A percentile compares a stretch with the other conserved stretches of the same genome.
These are phyloP conservation scores for Mucor irregularis DNA, from an alignment of 371 early-diverging fungal species.

Conservation along the genomic window DNA sequence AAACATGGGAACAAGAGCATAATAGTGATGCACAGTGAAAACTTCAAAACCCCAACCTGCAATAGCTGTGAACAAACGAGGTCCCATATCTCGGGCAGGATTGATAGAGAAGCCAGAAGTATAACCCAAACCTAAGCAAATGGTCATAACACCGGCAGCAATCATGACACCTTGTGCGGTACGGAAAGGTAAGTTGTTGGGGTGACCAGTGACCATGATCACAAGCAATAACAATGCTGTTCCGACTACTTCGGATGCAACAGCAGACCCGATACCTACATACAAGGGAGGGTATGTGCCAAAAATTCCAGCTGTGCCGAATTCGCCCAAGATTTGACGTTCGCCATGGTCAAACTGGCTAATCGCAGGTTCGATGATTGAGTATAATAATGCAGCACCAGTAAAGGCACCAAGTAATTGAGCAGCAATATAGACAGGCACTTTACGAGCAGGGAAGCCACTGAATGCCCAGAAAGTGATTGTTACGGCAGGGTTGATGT, in stretches of 20 bases:
- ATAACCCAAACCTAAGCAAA: conserved; percentile 59
- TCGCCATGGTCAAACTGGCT: conserved; percentile 60
- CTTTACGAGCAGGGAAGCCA: conserved; percentile 64
- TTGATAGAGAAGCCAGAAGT: conserved; percentile 82
- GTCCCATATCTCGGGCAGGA: conserved; percentile 90
- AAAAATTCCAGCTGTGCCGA: conserved; percentile 75
- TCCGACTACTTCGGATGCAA: conserved; percentile 77
- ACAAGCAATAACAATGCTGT: conserved; percentile 75
- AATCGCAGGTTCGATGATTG: conserved; percentile 55
- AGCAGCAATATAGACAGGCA: conserved; percentile 61
- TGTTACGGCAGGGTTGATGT: conserved; percentile 82
- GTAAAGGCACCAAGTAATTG: conserved; percentile 73
- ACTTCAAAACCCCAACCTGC: conserved; percentile 78
- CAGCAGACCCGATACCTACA: conserved; percentile 61
- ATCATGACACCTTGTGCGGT: conserved; percentile 65
- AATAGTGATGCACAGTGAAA: conserved; percentile 65
- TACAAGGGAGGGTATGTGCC: conserved; percentile 63
- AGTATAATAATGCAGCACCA: conserved; percentile 70
- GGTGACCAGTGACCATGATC: conserved; percentile 74
- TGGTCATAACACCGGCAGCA: conserved; percentile 51
- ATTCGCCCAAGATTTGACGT: conserved; percentile 52
- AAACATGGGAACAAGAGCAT: conserved; percentile 78
- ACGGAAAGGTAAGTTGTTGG: conserved; percentile 63
- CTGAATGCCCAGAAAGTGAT: conserved; percentile 69
- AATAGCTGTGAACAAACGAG: conserved; percentile 76